Conservation (phyloP, 352 stramenopile species). For the Pythium sukuiense region DNA sequence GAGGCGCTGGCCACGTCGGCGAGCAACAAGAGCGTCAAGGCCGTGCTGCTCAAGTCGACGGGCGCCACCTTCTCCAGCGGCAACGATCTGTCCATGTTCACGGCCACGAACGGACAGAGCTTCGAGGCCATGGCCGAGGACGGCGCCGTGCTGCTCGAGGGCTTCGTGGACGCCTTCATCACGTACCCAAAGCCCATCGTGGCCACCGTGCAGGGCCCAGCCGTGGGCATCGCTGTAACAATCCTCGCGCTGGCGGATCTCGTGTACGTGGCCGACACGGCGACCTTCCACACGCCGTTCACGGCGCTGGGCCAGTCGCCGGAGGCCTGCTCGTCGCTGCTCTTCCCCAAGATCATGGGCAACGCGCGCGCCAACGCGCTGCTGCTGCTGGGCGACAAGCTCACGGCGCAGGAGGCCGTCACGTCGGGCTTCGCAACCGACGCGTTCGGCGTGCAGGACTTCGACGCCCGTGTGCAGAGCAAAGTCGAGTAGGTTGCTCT, state of each 20-base stretch:
- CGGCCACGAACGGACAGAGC: conserved; percentile 44
- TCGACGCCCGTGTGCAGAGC: conserved; percentile 49
- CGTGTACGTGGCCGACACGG: conserved; percentile 84
- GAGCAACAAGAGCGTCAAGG: conserved; percentile 69
- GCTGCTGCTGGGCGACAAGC: conserved; percentile 85
- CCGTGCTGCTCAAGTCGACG: conserved; percentile 82
- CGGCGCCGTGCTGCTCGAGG: conserved; percentile 51
- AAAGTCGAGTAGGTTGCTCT: conserved; percentile 56
- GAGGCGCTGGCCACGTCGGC: conserved; percentile 64
- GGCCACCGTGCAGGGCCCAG: conserved; percentile 88
- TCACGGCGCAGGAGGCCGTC: conserved; percentile 62
- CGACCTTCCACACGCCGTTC: conserved; percentile 93
- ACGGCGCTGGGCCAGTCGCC: conserved; percentile 87
- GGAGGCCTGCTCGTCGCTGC: conserved; percentile 88
- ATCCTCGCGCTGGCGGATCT: conserved; percentile 89
- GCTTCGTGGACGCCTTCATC: conserved; percentile 77
- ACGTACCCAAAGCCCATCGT: conserved; percentile 91
- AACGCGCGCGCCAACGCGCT: conserved; percentile 85
- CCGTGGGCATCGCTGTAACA: conserved; percentile 89
- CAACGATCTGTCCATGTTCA: conserved; percentile 87
- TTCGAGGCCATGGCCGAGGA: conserved; percentile 65
- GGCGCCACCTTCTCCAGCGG: conserved; percentile 91
- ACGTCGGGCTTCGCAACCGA: conserved; percentile 47
- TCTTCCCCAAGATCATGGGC: conserved; percentile 87
- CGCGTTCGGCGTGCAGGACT: conserved; percentile 61